Conservation (phyloP, 2,329 filamentous ascomycete genomes). For the Hymenoscyphus linearis region DNA sequence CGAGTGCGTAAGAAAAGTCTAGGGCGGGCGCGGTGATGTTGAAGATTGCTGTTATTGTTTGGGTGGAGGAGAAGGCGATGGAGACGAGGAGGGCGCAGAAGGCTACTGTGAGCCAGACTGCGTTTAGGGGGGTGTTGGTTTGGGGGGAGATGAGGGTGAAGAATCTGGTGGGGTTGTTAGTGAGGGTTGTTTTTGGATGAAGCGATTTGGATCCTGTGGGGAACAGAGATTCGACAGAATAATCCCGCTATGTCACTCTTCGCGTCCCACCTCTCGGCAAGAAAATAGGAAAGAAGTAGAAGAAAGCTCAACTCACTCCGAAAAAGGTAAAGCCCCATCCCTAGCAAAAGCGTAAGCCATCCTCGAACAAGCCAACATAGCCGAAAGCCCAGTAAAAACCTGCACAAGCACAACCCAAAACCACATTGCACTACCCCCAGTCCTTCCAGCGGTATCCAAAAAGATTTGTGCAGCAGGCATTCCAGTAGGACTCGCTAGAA, state of each 20-base stretch:
- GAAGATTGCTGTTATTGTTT: slow-evolving; percentile 48
- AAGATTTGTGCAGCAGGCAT: slow-evolving; percentile 56
- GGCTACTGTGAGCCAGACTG: slow-evolving; percentile 58
- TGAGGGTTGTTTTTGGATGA: neutral
- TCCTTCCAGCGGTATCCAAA: slow-evolving; percentile 52
- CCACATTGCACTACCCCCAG: slow-evolving; percentile 56
- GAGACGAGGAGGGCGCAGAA: slow-evolving; percentile 48
- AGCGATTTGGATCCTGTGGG: neutral
- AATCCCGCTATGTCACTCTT: no score
- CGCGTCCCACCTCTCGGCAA: neutral
- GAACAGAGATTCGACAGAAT: neutral
- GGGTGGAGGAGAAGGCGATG: slow-evolving; percentile 45
- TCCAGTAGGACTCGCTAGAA: slow-evolving; percentile 52
- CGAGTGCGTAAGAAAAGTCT: slow-evolving; percentile 51
- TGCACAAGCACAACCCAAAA: slow-evolving; percentile 58
- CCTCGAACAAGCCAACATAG: slow-evolving; percentile 58
- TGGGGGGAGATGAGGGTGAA: slow-evolving; percentile 46
- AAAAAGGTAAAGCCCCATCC: slow-evolving; percentile 56
- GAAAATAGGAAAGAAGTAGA: neutral
- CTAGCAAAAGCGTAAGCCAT: slow-evolving; percentile 59
- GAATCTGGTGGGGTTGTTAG: slow-evolving; percentile 33
- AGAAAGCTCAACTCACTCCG: slow-evolving; percentile 36
- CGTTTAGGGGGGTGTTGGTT: slow-evolving; percentile 56
- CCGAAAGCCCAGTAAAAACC: slow-evolving; percentile 59
- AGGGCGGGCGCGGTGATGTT: slow-evolving; percentile 47